phyloP scores from a whole-genome alignment of 148 eudicot genomes.

The Nyssa sinensis region DNA sequence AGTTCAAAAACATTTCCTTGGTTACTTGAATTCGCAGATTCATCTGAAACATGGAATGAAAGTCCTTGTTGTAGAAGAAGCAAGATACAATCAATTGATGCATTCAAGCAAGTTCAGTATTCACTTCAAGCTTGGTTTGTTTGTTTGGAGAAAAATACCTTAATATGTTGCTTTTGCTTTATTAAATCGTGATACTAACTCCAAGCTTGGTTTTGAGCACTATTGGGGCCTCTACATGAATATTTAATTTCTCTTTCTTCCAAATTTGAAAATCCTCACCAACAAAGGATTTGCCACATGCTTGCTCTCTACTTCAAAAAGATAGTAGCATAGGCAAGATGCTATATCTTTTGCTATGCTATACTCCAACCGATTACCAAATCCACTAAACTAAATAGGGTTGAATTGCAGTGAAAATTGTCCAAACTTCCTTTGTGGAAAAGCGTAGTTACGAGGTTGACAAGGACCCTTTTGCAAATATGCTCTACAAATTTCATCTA shows the following conservation, averaged over 20 bases:
- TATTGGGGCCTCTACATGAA: neutral
- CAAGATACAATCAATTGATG: conserved; percentile 11
- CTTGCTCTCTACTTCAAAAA: neutral
- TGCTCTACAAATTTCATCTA: neutral
- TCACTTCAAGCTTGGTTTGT: neutral
- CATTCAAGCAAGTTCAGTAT: neutral
- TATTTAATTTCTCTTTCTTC: neutral
- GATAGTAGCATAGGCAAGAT: neutral
- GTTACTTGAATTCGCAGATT: conserved; percentile 10
- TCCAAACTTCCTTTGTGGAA: no score
- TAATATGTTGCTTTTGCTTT: no score
- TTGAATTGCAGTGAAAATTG: neutral
- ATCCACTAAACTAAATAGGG: neutral
- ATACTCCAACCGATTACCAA: neutral
- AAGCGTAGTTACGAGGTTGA: neutral
- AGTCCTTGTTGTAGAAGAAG: conserved; percentile 8
- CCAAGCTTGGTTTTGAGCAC: neutral
- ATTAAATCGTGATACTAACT: neutral
- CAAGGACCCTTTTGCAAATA: neutral
- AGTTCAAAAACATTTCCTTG: conserved; percentile 8
- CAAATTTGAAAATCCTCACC: conserved; percentile 5
- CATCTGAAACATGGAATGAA: neutral
- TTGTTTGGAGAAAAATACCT: neutral
- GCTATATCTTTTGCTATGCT: neutral
- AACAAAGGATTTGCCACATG: conserved; percentile 8